Conservation (phyloP, 306 rosid species). For the Cyclanthera cordifolia region DNA sequence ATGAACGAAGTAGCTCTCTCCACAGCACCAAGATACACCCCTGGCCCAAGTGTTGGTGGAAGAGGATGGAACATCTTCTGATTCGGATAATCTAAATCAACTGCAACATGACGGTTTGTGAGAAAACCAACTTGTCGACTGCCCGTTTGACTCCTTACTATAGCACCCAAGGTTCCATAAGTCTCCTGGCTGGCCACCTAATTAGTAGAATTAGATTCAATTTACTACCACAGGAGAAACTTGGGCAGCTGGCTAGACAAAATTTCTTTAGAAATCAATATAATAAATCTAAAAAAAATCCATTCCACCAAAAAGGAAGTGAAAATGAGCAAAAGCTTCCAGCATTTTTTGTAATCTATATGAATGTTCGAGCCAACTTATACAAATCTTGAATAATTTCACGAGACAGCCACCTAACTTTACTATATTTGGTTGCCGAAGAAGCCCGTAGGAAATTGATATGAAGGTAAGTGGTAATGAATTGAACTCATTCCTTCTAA, state of each 20-base stretch:
- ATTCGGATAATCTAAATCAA: conserved; percentile 89
- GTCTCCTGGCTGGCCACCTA: conserved; percentile 99
- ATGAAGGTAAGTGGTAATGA: too few species aligned
- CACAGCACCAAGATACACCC: conserved; percentile 98
- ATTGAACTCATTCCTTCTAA: too few species aligned
- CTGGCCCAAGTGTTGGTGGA: conserved; percentile 94
- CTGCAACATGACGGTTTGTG: conserved; percentile 97
- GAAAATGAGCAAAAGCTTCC: not conserved
- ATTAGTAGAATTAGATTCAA: not conserved
- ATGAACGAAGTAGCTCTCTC: conserved; percentile 98
- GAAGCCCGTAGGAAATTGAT: too few species aligned
- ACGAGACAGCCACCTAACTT: too few species aligned
- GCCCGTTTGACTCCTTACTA: conserved; percentile 93
- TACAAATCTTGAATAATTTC: too few species aligned
- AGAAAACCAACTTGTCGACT: conserved; percentile 92
- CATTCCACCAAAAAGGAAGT: too few species aligned
- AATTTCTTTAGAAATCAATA: not conserved
- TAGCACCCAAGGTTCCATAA: conserved; percentile 96
- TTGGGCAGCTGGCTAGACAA: not conserved
- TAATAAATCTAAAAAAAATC: not conserved
- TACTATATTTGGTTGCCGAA: too few species aligned
- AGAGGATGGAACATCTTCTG: conserved; percentile 99
- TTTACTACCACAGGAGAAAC: not conserved
- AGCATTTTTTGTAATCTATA: too few species aligned
- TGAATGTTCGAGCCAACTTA: too few species aligned